Conservation (phyloP, 2,329 filamentous ascomycete species). For the Fusarium sarcochroum region DNA sequence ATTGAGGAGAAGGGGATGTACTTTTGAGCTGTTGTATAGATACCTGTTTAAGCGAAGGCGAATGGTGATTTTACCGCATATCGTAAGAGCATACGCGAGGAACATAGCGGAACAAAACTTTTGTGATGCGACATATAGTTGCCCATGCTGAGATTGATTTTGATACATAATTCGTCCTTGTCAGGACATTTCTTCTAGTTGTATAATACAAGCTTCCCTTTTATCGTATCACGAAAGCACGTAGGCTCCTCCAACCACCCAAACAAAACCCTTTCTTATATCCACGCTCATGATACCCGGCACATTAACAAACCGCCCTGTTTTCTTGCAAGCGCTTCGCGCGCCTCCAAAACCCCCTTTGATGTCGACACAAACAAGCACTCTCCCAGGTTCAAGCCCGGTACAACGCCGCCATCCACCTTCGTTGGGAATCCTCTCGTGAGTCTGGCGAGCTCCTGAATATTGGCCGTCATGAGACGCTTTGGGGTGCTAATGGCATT, state of each 20-base stretch:
- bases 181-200: slow-evolving; percentile 45
- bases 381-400: slow-evolving; percentile 85
- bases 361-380: slow-evolving; percentile 85
- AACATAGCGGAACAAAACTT: slow-evolving; percentile 19
- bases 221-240: slow-evolving; percentile 42
- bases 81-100: slow-evolving; percentile 29
- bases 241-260: slow-evolving; percentile 17
- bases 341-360: slow-evolving; percentile 81
- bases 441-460: slow-evolving; percentile 73
- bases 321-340: slow-evolving; percentile 85
- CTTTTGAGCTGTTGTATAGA: slow-evolving; percentile 47
- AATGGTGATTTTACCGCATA: slow-evolving; percentile 49
- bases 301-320: slow-evolving; percentile 86
- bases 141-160: slow-evolving; percentile 37
- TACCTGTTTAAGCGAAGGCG: slow-evolving; percentile 53
- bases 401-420: slow-evolving; percentile 74
- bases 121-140: slow-evolving; percentile 27
- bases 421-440: slow-evolving; percentile 75
- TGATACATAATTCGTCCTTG: slow-evolving; percentile 44
- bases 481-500: slow-evolving; percentile 80
- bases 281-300: slow-evolving; percentile 66
- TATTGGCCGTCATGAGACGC: slow-evolving; percentile 76
- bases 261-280: background rate
- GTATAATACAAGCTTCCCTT: slow-evolving; percentile 47
- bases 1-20: slow-evolving; percentile 39